Evolutionary conservation across 2,329 filamentous ascomycete species (phyloP).

Genomic region (Fusarium multiceps): DNA sequence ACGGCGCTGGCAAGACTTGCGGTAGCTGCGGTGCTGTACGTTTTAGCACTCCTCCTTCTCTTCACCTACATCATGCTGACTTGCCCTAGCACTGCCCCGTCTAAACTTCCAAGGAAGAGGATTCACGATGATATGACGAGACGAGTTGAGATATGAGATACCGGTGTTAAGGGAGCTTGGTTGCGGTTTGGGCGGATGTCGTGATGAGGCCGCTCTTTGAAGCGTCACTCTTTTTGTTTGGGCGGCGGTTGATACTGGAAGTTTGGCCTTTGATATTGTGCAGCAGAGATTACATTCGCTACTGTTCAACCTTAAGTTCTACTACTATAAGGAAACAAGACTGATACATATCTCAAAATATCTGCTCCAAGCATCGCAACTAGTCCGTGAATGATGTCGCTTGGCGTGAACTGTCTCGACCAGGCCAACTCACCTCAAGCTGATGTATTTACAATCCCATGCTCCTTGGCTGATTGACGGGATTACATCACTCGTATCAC

Average conservation of each 20-base stretch:
- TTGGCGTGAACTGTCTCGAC: not conserved
- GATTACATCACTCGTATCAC: constrained; percentile 39
- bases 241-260: constrained; percentile 1
- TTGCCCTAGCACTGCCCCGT: constrained; percentile 43
- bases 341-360: not conserved
- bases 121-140: constrained; percentile 27
- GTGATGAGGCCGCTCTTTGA: constrained; percentile 26
- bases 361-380: not conserved
- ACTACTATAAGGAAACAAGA: constrained; percentile 1
- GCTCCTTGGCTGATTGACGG: constrained; percentile 28
- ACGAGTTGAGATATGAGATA: constrained; percentile 15
- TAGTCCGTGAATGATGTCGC: not conserved
- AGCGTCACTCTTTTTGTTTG: constrained; percentile 35
- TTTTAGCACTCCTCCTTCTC: constrained; percentile 17
- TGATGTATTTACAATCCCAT: not conserved
- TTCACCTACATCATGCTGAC: constrained; percentile 8
- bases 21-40: constrained; percentile 67
- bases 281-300: constrained; percentile 22
- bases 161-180: constrained; percentile 13
- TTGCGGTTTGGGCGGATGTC: constrained; percentile 19
- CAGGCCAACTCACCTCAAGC: not conserved
- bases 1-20: constrained; percentile 64
- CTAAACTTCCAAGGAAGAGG: constrained; percentile 24
- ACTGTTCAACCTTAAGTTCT: constrained; percentile 15
- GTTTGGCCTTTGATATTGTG: not conserved